Evolutionary conservation across 805 yeast genomes (phyloP), one percentile per base, ranked within the genome.

Genomic region (Saturnispora dispora): DNA sequence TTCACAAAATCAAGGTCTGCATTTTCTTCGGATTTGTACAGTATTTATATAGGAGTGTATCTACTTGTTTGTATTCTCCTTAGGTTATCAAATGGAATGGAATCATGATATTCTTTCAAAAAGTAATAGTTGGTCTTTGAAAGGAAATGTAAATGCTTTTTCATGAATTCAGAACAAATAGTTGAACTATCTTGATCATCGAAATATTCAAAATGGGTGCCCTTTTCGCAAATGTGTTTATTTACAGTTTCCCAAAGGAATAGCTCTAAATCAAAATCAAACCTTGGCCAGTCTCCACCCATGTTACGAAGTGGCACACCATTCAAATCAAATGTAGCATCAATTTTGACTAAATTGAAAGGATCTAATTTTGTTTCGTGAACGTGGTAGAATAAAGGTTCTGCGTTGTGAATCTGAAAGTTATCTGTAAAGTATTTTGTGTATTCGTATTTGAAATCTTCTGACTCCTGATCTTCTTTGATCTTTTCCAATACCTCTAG

Each of bases 291-390:
- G 20, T 58, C 59, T 13, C 57, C 57, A 17, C 65, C 65, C 23
- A 58, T 42, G 36, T 57, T 55, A 39, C 64, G 51, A 5, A 57
- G 17, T 30, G 46, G 53, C 10, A 35, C 44, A n/a, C 55, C 57
- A 3, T 43, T 25, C 32, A 18, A 45, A 46, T 52, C 59, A 30
- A 48, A 46, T 5, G 57, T 53, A 18, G 53, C 49, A 20, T 55
- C 47, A 22, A 48, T 48, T 6, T 53, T 50, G 17, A 55, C 35
- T 17, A 53, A 52, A 6, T 48, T 60, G 71, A 75, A 73, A 1
- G 79, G 79, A 56, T 75, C 71, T 45, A 75, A 63, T 58, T 75
- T 75, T 5, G 79, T 78, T 57, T 64, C 70, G 58, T 75, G 76
- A 20, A 77, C 72, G 53, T 75, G 80, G 23, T 58, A 58, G 45